Conservation (phyloP, 164 flowering plant genomes). For the Euptelea pleiosperma region DNA sequence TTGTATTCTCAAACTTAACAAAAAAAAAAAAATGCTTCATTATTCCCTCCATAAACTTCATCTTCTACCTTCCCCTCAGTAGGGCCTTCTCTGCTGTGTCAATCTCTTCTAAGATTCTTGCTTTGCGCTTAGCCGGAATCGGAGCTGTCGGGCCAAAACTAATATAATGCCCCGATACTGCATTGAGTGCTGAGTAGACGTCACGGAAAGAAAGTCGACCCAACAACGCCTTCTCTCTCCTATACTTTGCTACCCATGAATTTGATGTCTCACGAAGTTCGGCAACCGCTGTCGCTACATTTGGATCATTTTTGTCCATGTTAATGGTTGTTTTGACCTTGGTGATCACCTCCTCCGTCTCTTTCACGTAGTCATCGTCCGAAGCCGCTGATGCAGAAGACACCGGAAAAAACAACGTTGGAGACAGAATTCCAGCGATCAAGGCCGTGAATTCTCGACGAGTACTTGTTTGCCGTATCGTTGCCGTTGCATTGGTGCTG, state of each 20-base stretch:
- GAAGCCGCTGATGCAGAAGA: constrained; percentile 45
- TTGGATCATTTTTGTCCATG: constrained; percentile 70
- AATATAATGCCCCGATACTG: constrained; percentile 89
- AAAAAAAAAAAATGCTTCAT: not conserved
- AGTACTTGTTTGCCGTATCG: constrained; percentile 7
- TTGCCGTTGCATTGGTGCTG: constrained; percentile 14
- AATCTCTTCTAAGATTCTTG: constrained; percentile 88
- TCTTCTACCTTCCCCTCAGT: constrained; percentile 65
- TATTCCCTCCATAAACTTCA: constrained; percentile 2
- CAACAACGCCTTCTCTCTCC: constrained; percentile 76
- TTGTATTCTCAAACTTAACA: constrained; percentile 5
- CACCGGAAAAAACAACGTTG: constrained; percentile 16
- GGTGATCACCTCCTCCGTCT: constrained; percentile 70
- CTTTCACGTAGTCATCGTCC: constrained; percentile 81
- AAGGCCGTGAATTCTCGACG: constrained; percentile 44
- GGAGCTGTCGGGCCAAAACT: constrained; percentile 97
- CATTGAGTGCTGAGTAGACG: constrained; percentile 90
- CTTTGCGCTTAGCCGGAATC: constrained; percentile 86
- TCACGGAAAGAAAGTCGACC: constrained; percentile 82
- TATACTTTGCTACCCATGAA: constrained; percentile 95
- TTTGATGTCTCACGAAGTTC: constrained; percentile 75
- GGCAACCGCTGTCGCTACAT: constrained; percentile 65
- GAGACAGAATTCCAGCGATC: constrained; percentile 16
- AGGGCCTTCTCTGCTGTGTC: constrained; percentile 90
- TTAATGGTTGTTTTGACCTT: constrained; percentile 67